Conservation (phyloP, 192 early-diverging fungal species). For the Coemansia aciculifera region DNA sequence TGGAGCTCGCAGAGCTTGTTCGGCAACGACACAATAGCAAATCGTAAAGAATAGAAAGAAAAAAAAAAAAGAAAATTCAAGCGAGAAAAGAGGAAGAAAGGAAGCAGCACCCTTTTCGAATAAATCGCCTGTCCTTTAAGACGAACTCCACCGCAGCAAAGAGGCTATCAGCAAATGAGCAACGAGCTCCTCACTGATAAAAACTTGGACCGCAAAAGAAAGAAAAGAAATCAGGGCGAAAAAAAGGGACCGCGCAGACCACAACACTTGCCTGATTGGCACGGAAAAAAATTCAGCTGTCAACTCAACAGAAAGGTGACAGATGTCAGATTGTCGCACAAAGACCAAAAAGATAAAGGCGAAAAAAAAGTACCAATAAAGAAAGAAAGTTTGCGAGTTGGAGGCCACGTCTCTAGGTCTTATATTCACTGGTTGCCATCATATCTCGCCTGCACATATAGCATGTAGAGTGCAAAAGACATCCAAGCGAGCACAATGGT, state of each 20-base stretch:
- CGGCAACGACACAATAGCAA: not conserved
- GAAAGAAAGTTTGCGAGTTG: not conserved
- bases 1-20: not conserved
- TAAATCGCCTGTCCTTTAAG: not conserved
- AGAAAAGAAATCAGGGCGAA: not conserved
- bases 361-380: no score
- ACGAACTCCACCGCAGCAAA: not conserved
- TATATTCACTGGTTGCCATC: not conserved
- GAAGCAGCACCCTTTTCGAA: not conserved
- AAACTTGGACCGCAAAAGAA: not conserved
- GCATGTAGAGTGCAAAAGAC: slow-evolving; percentile 5
- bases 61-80: not conserved
- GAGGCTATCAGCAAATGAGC: not conserved
- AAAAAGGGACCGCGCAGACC: not conserved
- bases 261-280: not conserved
- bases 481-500: not conserved
- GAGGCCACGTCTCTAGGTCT: not conserved
- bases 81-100: not conserved
- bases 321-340: not conserved
- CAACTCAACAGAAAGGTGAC: not conserved
- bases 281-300: not conserved
- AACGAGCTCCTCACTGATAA: not conserved
- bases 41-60: slow-evolving; percentile 1
- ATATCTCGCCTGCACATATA: not conserved
- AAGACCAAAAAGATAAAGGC: not conserved